Percentiles rank a stretch among this genome's conserved stretches.
Conservation (phyloP, 495 filamentous ascomycete species). For the Neurospora terricola region DNA sequence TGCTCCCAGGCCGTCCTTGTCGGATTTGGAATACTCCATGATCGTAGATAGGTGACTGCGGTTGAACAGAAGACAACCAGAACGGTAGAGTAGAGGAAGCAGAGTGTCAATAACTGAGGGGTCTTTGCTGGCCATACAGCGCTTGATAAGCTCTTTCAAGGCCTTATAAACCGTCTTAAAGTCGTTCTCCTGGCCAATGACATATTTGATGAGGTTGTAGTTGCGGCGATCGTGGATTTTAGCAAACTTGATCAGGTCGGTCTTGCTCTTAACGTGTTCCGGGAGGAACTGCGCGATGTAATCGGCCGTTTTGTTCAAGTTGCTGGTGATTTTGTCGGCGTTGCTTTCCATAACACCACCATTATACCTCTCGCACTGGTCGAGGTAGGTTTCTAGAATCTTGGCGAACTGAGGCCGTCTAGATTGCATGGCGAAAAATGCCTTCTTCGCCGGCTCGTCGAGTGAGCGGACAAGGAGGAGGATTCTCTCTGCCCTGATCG, state of each 20-base stretch:
- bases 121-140: constrained; percentile 48
- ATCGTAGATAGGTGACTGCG: constrained; percentile 85
- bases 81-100: constrained; percentile 73
- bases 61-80: constrained; percentile 80
- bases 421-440: constrained; percentile 78
- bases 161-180: constrained; percentile 84
- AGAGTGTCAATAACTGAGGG: constrained; percentile 64
- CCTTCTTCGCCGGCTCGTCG: constrained; percentile 68
- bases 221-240: constrained; percentile 83
- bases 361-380: constrained; percentile 77
- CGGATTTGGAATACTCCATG: constrained; percentile 72
- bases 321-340: constrained; percentile 54
- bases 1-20: constrained; percentile 64
- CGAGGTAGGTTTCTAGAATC: constrained; percentile 60
- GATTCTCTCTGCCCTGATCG: constrained; percentile 75
- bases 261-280: constrained; percentile 53
- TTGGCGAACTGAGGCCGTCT: constrained; percentile 62
- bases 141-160: constrained; percentile 79
- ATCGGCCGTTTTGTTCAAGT: constrained; percentile 56
- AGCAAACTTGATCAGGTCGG: constrained; percentile 81
- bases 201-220: constrained; percentile 80
- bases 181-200: constrained; percentile 77
- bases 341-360: constrained; percentile 72
- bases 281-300: constrained; percentile 65
- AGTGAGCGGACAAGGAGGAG: constrained; percentile 70